Evolutionary conservation across 148 eudicot species (phyloP), one percentile per base, ranked within the genome.

Genomic region (Arbutus unedo): DNA sequence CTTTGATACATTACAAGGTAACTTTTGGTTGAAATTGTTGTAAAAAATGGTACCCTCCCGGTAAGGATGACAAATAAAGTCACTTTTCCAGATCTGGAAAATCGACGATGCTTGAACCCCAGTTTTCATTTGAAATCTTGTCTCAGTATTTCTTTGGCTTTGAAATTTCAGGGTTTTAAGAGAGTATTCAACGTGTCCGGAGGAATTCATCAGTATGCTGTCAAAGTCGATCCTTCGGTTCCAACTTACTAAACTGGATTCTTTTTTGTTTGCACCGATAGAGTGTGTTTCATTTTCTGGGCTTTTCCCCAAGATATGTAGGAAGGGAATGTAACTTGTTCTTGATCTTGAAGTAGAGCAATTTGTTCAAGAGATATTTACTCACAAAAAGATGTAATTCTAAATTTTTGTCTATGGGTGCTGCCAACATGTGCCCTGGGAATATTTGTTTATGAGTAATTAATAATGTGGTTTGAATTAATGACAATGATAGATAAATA

Each of bases 141-240:
- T 72, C 31, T 79, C 62, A 43, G 16, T 31, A 54, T 13, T 77
- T 8, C 11, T 80, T 81, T 51, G 31, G 82, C 82, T 81, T 48
- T 18, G 8, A 38, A 15, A n/a, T 72, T 72, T 79, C 91, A 96
- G 98, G 98, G 98, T 76, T 94, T 96, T 87, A 88, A 82, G 88
- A 96, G 67, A 87, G 89, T 96, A 70, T 94, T 85, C 92, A 96
- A 94, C 64, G 90, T 96, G 77, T 77, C 93, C 8, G 99, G 98
- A 45, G 97, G 99, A 74, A 96, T 96, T 81, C 99, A 96, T 81
- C 91, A 93, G 49, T 96, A 96, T 84, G 93, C 99, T 78, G 87
- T 92, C 78, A 94, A 94, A 81, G 98, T 78, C 67, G 99, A 94
- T 88, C 91, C 95, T 21, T 91, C 98, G 0, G 74, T 96, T 80